Conservation (phyloP, 768 basidiomycete genomes). For the Chlorophyllum brunneum region DNA sequence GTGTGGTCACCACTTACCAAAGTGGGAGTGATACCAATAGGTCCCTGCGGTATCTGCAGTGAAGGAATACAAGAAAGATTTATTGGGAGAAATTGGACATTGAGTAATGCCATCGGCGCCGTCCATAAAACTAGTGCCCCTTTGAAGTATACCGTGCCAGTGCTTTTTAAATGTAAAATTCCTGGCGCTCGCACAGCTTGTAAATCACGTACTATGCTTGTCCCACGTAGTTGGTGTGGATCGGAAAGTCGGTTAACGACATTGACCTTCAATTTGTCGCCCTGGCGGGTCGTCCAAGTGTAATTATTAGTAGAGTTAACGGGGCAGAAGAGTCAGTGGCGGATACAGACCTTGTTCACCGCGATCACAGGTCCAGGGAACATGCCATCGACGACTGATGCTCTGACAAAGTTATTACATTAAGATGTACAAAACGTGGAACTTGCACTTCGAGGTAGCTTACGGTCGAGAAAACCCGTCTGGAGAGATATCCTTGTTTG, state of each 20-base stretch:
- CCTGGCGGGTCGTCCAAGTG: constrained; percentile 19
- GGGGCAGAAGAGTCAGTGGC: no score
- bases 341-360: constrained; percentile 3
- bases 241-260: constrained; percentile 45
- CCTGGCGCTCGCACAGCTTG: not conserved
- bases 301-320: not conserved
- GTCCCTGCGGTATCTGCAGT: constrained; percentile 32
- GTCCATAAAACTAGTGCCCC: constrained; percentile 33
- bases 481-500: constrained; percentile 2
- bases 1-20: not conserved
- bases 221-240: constrained; percentile 41
- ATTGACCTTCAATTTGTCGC: constrained; percentile 39
- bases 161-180: constrained; percentile 28
- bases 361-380: constrained; percentile 14
- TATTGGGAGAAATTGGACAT: constrained; percentile 35
- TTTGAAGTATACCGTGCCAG: constrained; percentile 39
- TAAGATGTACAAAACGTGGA: constrained; percentile 11
- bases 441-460: no score
- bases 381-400: not conserved
- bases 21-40: constrained; percentile 36
- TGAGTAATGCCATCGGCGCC: constrained; percentile 35
- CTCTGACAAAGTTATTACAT: not conserved
- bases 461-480: constrained; percentile 12
- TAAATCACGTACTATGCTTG: constrained; percentile 38
- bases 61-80: constrained; percentile 39